Percentiles rank a stretch among this genome's conserved stretches.
These are phyloP conservation scores for bread wheat (Triticum aestivum) DNA, from an alignment of 176 grass and related monocot genomes.

Conservation along the genomic window DNA sequence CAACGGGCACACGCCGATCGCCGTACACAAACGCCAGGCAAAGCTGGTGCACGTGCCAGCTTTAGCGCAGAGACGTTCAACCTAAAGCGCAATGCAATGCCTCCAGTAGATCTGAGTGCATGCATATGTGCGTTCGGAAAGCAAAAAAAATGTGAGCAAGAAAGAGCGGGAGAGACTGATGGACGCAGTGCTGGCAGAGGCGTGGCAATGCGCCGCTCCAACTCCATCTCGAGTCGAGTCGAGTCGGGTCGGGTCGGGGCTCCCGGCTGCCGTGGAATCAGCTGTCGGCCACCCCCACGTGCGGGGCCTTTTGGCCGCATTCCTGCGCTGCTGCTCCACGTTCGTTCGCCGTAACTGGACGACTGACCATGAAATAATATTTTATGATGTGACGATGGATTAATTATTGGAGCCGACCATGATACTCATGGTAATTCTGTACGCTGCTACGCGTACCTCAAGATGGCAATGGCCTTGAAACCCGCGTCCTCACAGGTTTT, in stretches of 20 bases:
- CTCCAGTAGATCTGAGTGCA: not conserved
- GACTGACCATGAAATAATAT: too few relatives aligned
- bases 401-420: too few relatives aligned
- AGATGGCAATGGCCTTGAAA: too few relatives aligned
- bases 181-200: not conserved
- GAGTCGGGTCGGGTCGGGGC: too few relatives aligned
- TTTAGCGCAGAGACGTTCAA: not conserved
- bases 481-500: too few relatives aligned
- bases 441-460: too few relatives aligned
- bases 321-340: not conserved
- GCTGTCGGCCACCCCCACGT: not conserved
- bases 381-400: too few relatives aligned
- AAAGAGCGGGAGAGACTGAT: not conserved
- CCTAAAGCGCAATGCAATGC: too few relatives aligned
- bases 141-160: not conserved
- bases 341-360: too few relatives aligned
- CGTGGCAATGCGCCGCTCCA: not conserved
- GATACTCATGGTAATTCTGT: too few relatives aligned
- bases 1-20: not conserved
- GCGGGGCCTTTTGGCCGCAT: not conserved
- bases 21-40: not conserved
- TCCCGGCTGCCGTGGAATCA: not conserved
- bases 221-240: too few relatives aligned
- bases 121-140: not conserved
- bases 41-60: not conserved